Percentiles rank a stretch among this genome's conserved stretches.
These are phyloP conservation scores for Thielaviopsis populi DNA, from an alignment of 2,329 filamentous ascomycete genomes.

Conservation along the genomic window DNA sequence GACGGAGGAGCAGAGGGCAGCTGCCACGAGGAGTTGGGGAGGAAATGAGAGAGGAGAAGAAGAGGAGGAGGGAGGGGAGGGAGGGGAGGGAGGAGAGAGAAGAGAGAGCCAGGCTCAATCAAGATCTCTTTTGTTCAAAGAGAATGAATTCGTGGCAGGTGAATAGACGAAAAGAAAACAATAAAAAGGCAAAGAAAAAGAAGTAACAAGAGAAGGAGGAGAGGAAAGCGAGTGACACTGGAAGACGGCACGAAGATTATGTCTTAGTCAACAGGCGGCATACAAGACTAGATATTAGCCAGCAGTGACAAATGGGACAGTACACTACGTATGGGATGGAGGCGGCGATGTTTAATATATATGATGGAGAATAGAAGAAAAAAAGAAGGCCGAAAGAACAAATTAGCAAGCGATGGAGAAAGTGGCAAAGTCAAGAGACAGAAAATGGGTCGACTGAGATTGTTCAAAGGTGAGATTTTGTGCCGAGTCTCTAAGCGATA, in stretches of 20 bases:
- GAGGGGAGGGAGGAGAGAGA: neutral
- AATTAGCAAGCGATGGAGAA: neutral
- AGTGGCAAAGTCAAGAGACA: conserved; percentile 11
- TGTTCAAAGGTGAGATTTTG: neutral
- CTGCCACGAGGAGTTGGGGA: no score
- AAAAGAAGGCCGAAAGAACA: neutral
- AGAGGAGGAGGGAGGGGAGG: neutral
- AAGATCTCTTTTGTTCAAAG: neutral
- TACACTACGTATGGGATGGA: neutral
- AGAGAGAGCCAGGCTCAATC: neutral
- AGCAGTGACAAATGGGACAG: neutral
- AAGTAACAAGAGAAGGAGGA: neutral
- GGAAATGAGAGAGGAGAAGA: no score
- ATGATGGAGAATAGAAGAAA: neutral
- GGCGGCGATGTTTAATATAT: neutral
- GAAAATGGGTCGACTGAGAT: conserved; percentile 10
- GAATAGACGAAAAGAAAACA: neutral
- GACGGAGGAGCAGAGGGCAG: conserved; percentile 1
- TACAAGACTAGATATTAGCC: neutral
- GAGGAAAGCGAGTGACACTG: neutral
- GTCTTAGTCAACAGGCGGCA: neutral
- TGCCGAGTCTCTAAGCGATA: neutral
- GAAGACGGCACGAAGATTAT: neutral
- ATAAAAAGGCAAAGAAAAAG: neutral
- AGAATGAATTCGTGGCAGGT: no score